Evolutionary conservation across 139 green algal species (phyloP).

Genomic region (Auxenochlorella pyrenoidosa): DNA sequence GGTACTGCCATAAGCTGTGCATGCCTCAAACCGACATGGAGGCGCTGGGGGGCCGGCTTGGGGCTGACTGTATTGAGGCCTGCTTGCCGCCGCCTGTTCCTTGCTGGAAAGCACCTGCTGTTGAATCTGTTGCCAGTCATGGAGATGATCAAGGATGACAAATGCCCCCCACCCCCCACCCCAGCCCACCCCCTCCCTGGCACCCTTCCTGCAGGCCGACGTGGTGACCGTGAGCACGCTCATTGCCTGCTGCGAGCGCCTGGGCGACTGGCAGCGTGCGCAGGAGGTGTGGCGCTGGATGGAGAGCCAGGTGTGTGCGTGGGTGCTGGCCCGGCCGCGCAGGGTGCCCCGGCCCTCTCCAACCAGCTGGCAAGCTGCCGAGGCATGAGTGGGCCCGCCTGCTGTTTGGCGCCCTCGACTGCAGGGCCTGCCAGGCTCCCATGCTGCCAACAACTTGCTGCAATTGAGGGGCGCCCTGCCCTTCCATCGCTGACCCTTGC

Average conservation of each 20-base stretch:
- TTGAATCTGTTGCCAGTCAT: no score
- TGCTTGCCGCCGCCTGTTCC: no score
- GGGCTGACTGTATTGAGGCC: no score
- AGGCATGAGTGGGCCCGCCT: neutral
- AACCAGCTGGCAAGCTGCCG: neutral
- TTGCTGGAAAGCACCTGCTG: no score
- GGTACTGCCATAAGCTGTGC: no score
- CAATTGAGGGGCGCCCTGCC: neutral
- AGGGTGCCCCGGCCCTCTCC: neutral
- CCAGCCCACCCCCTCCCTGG: neutral
- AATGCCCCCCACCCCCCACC: no score
- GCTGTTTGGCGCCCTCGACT: neutral
- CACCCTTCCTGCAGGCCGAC: neutral
- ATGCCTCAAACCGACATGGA: no score
- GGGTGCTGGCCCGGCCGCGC: neutral
- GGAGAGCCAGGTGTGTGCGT: conserved; percentile 27
- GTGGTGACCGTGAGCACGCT: conserved; percentile 33
- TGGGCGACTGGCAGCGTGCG: conserved; percentile 22
- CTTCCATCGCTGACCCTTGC: neutral
- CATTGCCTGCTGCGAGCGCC: conserved; percentile 33
- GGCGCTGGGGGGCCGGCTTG: no score
- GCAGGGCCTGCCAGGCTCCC: neutral
- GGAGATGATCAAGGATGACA: no score
- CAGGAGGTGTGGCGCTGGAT: conserved; percentile 14
- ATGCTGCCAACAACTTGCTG: neutral